A percentile compares a stretch with the other conserved stretches of the same genome.
phyloP scores from a whole-genome alignment of 2,329 filamentous ascomycete genomes.

The Nigrospora sphaerica region DNA sequence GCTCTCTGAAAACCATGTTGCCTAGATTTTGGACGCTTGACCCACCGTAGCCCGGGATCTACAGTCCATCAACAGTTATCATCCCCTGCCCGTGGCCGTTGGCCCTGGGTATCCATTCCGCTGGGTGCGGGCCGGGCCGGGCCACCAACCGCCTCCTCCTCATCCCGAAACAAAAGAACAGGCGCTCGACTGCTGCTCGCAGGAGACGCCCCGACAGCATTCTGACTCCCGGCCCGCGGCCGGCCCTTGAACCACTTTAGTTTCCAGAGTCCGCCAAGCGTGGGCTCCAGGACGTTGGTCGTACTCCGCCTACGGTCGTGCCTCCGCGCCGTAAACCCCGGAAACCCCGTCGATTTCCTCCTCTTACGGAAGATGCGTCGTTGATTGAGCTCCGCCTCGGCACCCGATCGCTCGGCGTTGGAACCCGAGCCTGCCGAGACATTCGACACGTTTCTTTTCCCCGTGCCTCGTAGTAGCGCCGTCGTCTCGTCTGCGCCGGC shows the following conservation, averaged over 20 bases:
- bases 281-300: conserved; percentile 35
- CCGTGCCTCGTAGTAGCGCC: conserved; percentile 25
- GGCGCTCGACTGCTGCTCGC: not conserved
- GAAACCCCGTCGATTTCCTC: conserved; percentile 55
- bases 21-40: not conserved
- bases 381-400: conserved; percentile 13
- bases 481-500: conserved; percentile 26
- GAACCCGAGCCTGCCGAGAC: conserved; percentile 18
- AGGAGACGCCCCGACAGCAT: conserved; percentile 2
- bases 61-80: not conserved
- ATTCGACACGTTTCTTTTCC: conserved; percentile 15
- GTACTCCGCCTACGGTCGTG: conserved; percentile 28
- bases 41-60: not conserved
- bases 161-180: not conserved
- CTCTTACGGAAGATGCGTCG: conserved; percentile 32
- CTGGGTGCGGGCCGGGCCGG: too few relatives aligned
- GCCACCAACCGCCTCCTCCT: not conserved
- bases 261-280: conserved; percentile 44
- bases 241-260: conserved; percentile 42
- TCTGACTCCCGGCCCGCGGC: conserved; percentile 14
- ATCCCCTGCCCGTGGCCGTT: not conserved
- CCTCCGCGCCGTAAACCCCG: conserved; percentile 49
- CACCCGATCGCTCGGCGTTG: conserved; percentile 11
- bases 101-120: not conserved
- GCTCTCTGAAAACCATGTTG: not conserved